These are phyloP conservation scores for Geotrichum australiense DNA, from an alignment of 1,139 yeast genomes.

Conservation along the genomic window DNA sequence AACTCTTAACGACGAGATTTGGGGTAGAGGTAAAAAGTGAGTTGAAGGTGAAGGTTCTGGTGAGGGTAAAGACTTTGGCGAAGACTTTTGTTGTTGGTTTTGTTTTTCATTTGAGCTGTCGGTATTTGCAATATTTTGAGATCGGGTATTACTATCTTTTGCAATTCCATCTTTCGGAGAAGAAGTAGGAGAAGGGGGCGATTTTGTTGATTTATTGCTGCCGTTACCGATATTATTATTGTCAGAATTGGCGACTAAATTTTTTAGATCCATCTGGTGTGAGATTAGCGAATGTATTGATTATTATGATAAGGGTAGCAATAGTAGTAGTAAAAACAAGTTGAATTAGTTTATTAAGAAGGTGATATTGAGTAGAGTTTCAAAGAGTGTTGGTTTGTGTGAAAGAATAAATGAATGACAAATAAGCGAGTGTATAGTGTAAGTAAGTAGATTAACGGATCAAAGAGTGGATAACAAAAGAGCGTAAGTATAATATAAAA, in stretches of 20 bases:
- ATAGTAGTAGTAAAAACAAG: background rate
- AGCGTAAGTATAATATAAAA: background rate
- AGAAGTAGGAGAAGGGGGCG: constrained; percentile 7
- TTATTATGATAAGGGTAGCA: too few species aligned
- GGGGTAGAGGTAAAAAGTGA: constrained; percentile 14
- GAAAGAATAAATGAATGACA: background rate
- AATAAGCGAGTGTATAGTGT: background rate
- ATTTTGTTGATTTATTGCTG: background rate
- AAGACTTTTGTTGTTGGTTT: constrained; percentile 1
- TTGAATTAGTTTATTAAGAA: background rate
- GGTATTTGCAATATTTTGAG: too few species aligned
- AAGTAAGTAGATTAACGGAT: background rate
- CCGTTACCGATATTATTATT: constrained; percentile 4
- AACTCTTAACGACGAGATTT: constrained; percentile 10
- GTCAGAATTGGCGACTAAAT: constrained; percentile 13
- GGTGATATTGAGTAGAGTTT: background rate
- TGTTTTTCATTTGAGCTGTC: too few species aligned
- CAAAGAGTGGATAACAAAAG: background rate
- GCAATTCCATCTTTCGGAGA: constrained; percentile 3
- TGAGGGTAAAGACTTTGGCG: constrained; percentile 15
- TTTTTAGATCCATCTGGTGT: constrained; percentile 13
- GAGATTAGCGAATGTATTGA: background rate
- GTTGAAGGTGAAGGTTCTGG: constrained; percentile 18
- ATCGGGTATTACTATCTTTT: background rate
- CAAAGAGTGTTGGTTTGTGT: background rate